Base-by-base conservation (phyloP, 2,329 filamentous ascomycete species). In the Dactylellina leptospora region DNA sequence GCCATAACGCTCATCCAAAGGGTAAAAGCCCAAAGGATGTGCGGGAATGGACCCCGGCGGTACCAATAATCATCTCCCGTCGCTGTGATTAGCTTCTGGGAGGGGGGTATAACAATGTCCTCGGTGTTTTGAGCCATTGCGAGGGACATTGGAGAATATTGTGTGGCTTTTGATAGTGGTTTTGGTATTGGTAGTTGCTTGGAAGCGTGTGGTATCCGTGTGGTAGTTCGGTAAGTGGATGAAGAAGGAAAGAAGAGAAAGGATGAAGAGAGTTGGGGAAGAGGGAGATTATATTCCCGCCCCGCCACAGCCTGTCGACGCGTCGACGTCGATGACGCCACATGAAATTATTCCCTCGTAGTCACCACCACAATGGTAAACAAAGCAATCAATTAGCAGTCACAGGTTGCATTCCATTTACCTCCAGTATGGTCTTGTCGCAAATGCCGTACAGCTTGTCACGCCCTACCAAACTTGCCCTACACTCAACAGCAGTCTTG, bases 241-340 rank as follows among this genome's bases (percentile, higher is more conserved):
- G 61, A 16, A 36, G 51, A 51, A 53, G 33, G 33, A 66, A 48
- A 53, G 27, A 33, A 58, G 55, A 28, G 44, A 56, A 64, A 42
- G 23, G 42, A 20, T 20, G 23, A 45, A 36, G 28, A 22, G 20
- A 5, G n/a, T 22, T 9, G 8, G 16, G 40, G 11, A 40, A 40
- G 18, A 16, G 3, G 18, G 18, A 40, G 11, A 40, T n/a, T n/a
- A n/a, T n/a, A n/a, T n/a, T n/a, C n/a, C n/a, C n/a, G n/a, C n/a
- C n/a, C n/a, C n/a, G n/a, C n/a, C n/a, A n/a, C n/a, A n/a, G n/a
- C n/a, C n/a, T n/a, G n/a, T n/a, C n/a, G n/a, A n/a, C n/a, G n/a
- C n/a, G n/a, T n/a, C n/a, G n/a, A n/a, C n/a, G n/a, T n/a, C n/a
- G n/a, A n/a, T n/a, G n/a, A n/a, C n/a, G n/a, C n/a, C n/a, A n/a